phyloP scores from a whole-genome alignment of 208 protist species.

The Naegleria gruberi region DNA sequence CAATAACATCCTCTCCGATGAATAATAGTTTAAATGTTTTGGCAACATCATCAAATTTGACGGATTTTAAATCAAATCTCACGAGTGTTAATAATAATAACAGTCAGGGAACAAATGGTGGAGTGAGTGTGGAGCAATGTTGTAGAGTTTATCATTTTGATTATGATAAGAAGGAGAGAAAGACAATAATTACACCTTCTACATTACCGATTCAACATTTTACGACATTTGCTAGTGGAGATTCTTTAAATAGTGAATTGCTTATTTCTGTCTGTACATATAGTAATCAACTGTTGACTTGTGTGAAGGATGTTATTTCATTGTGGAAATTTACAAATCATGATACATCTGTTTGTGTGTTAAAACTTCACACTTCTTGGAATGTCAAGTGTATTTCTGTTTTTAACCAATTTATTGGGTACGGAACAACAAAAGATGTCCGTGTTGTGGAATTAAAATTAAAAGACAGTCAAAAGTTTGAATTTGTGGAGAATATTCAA shows the following conservation, averaged over 20 bases:
- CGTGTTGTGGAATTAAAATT: neutral
- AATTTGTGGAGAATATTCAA: neutral
- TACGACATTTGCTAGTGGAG: neutral
- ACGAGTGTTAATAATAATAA: neutral
- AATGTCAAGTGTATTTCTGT: neutral
- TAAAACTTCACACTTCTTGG: neutral
- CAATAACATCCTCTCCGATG: no score
- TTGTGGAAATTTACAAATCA: neutral
- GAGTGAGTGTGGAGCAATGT: neutral
- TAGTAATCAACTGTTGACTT: neutral
- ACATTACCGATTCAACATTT: neutral
- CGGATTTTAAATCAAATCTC: neutral
- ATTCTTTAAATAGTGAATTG: neutral
- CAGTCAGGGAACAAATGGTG: neutral
- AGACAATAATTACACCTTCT: neutral
- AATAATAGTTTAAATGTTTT: neutral
- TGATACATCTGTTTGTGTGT: neutral
- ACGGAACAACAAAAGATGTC: neutral
- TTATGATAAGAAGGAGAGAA: neutral
- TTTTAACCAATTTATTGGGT: constrained; percentile 4
- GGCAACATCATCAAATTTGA: neutral
- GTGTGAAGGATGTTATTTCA: neutral
- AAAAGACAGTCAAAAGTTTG: neutral
- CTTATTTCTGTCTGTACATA: neutral
- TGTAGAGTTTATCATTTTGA: constrained; percentile 10